Conservation (phyloP, 139 green algal species). For the Tetraselmis chui region DNA sequence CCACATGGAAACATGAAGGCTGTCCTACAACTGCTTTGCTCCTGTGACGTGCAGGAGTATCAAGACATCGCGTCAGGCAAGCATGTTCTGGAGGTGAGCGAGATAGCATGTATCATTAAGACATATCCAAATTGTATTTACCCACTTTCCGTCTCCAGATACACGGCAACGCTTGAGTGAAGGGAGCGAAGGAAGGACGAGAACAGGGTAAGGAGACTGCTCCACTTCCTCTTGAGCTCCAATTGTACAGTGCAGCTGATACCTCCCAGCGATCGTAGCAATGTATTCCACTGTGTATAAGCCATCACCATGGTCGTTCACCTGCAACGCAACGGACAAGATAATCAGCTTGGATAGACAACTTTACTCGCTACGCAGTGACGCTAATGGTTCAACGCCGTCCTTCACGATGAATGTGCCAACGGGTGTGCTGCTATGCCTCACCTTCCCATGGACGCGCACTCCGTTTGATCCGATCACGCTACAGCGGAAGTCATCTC, state of each 20-base stretch:
- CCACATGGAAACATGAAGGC: neutral
- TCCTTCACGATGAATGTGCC: too few relatives aligned
- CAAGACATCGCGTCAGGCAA: too few relatives aligned
- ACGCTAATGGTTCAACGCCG: too few relatives aligned
- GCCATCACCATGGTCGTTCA: neutral
- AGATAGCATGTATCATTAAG: too few relatives aligned
- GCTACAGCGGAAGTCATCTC: slow-evolving; percentile 16
- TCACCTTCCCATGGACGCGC: neutral
- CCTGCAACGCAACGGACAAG: neutral
- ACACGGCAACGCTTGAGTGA: neutral
- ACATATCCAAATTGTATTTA: too few relatives aligned
- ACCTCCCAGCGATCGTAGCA: neutral
- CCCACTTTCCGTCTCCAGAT: neutral
- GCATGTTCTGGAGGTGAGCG: too few relatives aligned
- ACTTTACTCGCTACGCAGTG: too few relatives aligned
- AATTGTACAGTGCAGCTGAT: neutral
- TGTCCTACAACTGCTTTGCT: too few relatives aligned
- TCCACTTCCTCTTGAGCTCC: neutral
- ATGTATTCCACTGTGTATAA: neutral
- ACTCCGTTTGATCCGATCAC: neutral
- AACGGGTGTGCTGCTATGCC: neutral
- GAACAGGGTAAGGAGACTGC: neutral
- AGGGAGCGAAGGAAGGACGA: neutral
- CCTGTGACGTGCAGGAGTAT: too few relatives aligned
- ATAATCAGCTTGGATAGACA: too few relatives aligned